Base-by-base conservation (phyloP, 441 rosid genomes). In the Cnidoscolus chayamansa region DNA sequence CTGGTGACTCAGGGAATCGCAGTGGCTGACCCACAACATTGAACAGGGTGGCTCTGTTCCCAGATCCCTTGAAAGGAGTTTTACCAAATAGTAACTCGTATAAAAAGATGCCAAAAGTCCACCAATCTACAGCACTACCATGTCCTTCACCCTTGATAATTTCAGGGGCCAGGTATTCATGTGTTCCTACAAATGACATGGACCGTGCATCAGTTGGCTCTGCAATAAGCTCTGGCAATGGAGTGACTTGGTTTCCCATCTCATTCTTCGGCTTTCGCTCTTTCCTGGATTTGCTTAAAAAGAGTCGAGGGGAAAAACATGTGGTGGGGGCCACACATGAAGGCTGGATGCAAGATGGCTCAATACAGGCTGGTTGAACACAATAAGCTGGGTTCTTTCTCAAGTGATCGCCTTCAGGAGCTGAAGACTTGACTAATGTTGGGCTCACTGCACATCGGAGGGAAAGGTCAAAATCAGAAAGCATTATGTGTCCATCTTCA, bases 81-180 rank as follows among this genome's bases (percentile, higher is more conserved):
- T 86, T 91, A 78, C 97, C 97, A 68, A 86, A 91, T 77, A 91
- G 76, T 61, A 92, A 86, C 71, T 92, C 96, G 40, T 88, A 90
- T 25, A 92, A 75, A 73, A 92, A 92, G 74, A 92, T 92, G 50
- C 97, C 97, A 59, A 84, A 90, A 61, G 96, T 90, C 97, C 97
- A 92, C 96, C 97, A 92, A 81, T 90, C 97, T 49, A 92, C 97
- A 16, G 97, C 97, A 78, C 94, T 92, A 69, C 97, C 97, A 75
- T 92, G 97, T 35, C 97, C 97, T 84, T 90, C 96, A 0, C 97
- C 63, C 31, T 59, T 59, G 11, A 59, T 59, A 15, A 59, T 59
- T 59, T 59, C 63, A 59, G 63, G 63, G 37, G 63, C 63, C 80
- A 59, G 40, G 17, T 59, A 59, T 59, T 59, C 63, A 40, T 88